Base-by-base conservation (phyloP, 2,329 filamentous ascomycete species). In the Cordyceps javanica region DNA sequence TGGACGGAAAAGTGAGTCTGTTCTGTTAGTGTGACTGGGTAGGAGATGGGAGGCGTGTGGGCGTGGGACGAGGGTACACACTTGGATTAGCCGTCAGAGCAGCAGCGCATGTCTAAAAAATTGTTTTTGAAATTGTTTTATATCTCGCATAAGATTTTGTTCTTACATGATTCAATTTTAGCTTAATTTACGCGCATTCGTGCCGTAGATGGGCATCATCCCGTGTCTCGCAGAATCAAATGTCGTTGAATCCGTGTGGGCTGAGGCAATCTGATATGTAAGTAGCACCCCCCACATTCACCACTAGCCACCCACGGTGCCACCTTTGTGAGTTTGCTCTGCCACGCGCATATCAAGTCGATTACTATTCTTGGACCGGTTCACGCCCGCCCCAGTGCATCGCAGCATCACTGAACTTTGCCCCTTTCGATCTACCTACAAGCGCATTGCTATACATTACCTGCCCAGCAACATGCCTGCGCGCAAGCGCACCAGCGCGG, bases 401-500 rank as follows among this genome's bases (percentile, higher is more conserved):
- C 16, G 14, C 7, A 13, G 23, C 32, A 28, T 28, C 19, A 26
- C 34, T 19, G 14, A 2, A 3, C 32, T 16, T 9, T 2, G 26
- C 8, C 3, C 21, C 3, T 36, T 19, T 26, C 11, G 3, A 11
- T 26, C 5, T 9, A 21, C 44, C 19, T 30, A 11, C 16, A 11
- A 46, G 5, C 25, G 8, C 25, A 46, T 45, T 19, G 25, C 8
- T 28, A n/a, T 45, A 25, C 14, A n/a, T 13, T 9, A 2, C 21
- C 16, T 32, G 13, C 25, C 7, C 30, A 34, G 28, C 10, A 36
- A 8, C 3, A 67, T 67, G 65, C 59, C 65, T 13, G 55, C 62
- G 5, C 57, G 61, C 13, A 67, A 67, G 23, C 62, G 64, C 21
- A 36, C 54, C 3, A 54, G 45, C 28, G 45, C 59, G 3, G 61